These are phyloP conservation scores for Trapa bicornis DNA, from an alignment of 345 rosid species.

Conservation along the genomic window DNA sequence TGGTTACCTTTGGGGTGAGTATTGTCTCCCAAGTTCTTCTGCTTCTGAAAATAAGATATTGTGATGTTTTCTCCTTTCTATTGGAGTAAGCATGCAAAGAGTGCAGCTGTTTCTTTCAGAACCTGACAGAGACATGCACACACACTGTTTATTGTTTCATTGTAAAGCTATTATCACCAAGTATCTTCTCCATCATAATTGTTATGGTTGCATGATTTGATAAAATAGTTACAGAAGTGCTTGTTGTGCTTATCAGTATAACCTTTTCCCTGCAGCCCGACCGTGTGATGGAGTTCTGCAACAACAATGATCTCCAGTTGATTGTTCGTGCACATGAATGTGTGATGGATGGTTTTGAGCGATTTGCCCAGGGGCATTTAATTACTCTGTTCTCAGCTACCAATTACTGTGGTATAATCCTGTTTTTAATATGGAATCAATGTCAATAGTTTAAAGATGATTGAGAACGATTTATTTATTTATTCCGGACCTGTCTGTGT, in stretches of 20 bases:
- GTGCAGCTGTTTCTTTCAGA: conserved; percentile 4
- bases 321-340: conserved; percentile 98
- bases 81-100: background rate
- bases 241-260: background rate
- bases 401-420: conserved; percentile 72
- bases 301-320: conserved; percentile 93
- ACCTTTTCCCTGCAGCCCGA: conserved; percentile 55
- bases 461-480: background rate
- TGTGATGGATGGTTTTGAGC: conserved; percentile 99
- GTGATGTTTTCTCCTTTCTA: background rate
- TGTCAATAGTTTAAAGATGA: background rate
- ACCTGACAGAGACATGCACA: background rate
- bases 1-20: conserved; percentile 97
- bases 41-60: background rate
- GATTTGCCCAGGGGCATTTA: conserved; percentile 92
- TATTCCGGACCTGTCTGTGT: background rate
- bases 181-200: background rate
- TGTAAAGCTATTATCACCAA: background rate
- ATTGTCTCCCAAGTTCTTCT: background rate
- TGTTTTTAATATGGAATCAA: background rate
- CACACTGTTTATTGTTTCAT: background rate
- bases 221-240: background rate
- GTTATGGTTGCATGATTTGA: background rate
- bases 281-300: conserved; percentile 98
- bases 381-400: conserved; percentile 97